Conservation (phyloP, 2,329 filamentous ascomycete genomes). For the Fusarium globosum region DNA sequence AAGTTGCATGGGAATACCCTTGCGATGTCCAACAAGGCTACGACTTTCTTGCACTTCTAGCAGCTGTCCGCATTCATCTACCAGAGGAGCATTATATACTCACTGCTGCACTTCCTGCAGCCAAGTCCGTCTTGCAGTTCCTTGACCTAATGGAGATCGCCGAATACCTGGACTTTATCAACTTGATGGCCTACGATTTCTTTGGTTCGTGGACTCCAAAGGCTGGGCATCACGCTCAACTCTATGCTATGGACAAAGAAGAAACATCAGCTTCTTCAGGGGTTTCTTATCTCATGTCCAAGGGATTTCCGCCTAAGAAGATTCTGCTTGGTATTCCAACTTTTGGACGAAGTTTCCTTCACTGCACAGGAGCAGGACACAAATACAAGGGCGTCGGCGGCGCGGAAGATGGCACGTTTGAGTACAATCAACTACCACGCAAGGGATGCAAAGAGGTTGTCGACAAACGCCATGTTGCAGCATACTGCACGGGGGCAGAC, state of each 20-base stretch:
- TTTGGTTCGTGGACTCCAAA: constrained; percentile 75
- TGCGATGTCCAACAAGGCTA: constrained; percentile 72
- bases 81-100: constrained; percentile 75
- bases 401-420: constrained; percentile 74
- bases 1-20: constrained; percentile 87
- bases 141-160: constrained; percentile 74
- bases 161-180: constrained; percentile 77
- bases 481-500: constrained; percentile 77
- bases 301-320: constrained; percentile 76
- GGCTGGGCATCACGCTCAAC: constrained; percentile 80
- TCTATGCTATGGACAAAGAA: constrained; percentile 71
- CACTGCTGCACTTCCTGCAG: constrained; percentile 78
- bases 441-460: constrained; percentile 71
- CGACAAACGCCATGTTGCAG: constrained; percentile 74
- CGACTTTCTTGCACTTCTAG: constrained; percentile 77
- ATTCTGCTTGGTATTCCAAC: constrained; percentile 80
- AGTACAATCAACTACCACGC: constrained; percentile 76
- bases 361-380: constrained; percentile 73
- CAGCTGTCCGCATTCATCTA: constrained; percentile 73
- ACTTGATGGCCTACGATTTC: constrained; percentile 86
- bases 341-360: constrained; percentile 80
- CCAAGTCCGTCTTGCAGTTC: constrained; percentile 71
- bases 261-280: constrained; percentile 74
- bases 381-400: constrained; percentile 65
- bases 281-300: constrained; percentile 72